phyloP scores from a whole-genome alignment of 176 grass and related monocot genomes.

The Musa acuminata region DNA sequence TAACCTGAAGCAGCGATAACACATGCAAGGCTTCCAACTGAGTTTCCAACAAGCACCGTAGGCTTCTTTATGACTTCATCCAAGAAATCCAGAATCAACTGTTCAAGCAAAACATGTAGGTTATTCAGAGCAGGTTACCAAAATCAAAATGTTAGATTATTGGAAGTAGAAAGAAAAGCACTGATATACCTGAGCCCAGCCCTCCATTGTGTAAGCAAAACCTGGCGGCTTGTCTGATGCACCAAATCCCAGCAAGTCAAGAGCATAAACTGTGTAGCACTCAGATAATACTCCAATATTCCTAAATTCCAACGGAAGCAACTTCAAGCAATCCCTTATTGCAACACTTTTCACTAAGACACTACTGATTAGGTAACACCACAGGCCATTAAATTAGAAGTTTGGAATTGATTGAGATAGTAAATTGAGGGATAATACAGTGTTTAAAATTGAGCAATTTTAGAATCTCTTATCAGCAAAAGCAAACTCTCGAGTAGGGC shows the following conservation, averaged over 20 bases:
- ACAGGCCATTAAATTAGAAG: not conserved
- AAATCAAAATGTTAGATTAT: not conserved
- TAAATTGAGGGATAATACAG: not conserved
- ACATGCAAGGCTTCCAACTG: slow-evolving; percentile 88
- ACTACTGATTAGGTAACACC: not conserved
- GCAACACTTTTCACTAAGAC: not conserved
- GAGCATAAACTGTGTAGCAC: slow-evolving; percentile 66
- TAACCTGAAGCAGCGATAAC: slow-evolving; percentile 86
- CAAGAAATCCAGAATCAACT: slow-evolving; percentile 95
- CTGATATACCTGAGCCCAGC: slow-evolving; percentile 55
- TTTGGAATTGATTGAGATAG: not conserved
- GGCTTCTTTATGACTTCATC: slow-evolving; percentile 73
- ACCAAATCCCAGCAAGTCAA: slow-evolving; percentile 85
- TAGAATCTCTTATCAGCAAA: not conserved
- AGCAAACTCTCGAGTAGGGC: not conserved
- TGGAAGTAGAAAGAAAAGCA: not conserved
- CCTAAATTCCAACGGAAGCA: slow-evolving; percentile 19
- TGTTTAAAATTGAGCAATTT: not conserved
- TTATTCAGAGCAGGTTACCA: slow-evolving; percentile 1
- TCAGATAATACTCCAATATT: slow-evolving; percentile 66
- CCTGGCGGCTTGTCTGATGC: slow-evolving; percentile 77
- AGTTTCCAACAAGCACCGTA: slow-evolving; percentile 77
- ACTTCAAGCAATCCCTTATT: not conserved
- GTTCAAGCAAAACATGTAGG: slow-evolving; percentile 1
- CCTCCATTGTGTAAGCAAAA: slow-evolving; percentile 88